Percentiles rank a stretch among this genome's conserved stretches.
Evolutionary conservation across 805 yeast genomes (phyloP).

Genomic region (Schwanniomyces occidentalis): DNA sequence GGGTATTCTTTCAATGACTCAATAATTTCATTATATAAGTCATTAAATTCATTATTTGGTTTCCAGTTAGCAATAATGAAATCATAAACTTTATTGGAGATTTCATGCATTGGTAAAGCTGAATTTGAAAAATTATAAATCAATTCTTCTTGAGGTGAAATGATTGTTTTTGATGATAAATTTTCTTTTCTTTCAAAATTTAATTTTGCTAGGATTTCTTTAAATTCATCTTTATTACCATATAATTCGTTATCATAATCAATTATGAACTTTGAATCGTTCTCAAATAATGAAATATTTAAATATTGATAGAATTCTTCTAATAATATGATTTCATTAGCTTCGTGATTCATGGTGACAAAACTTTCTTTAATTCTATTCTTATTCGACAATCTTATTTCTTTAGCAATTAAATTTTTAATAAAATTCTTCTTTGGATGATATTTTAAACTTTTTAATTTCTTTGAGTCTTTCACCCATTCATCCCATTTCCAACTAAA

Average conservation of each 20-base stretch:
- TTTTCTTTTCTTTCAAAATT: conserved; percentile 20
- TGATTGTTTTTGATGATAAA: conserved; percentile 12
- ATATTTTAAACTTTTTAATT: conserved; percentile 45
- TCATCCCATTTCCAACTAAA: conserved; percentile 98
- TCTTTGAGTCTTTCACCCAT: conserved; percentile 69
- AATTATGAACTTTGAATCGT: conserved; percentile 27
- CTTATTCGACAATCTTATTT: conserved; percentile 77
- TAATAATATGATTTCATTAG: conserved; percentile 32
- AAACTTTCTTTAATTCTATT: conserved; percentile 71
- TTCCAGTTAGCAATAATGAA: conserved; percentile 42
- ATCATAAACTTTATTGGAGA: conserved; percentile 40
- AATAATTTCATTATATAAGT: conserved; percentile 31
- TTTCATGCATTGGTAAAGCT: conserved; percentile 36
- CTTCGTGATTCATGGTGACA: conserved; percentile 29
- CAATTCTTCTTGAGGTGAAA: conserved; percentile 41
- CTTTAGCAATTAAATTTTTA: conserved; percentile 78
- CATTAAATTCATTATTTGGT: conserved; percentile 35
- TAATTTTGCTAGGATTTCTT: conserved; percentile 25
- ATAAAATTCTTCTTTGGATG: conserved; percentile 78
- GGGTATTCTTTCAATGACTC: conserved; percentile 18
- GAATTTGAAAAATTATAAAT: conserved; percentile 35
- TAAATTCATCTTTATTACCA: conserved; percentile 30
- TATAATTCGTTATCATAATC: conserved; percentile 37
- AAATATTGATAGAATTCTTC: conserved; percentile 42
- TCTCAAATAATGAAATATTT: conserved; percentile 33